Conservation (phyloP, 2,329 filamentous ascomycete species). For the Amauroascus verrucosus region DNA sequence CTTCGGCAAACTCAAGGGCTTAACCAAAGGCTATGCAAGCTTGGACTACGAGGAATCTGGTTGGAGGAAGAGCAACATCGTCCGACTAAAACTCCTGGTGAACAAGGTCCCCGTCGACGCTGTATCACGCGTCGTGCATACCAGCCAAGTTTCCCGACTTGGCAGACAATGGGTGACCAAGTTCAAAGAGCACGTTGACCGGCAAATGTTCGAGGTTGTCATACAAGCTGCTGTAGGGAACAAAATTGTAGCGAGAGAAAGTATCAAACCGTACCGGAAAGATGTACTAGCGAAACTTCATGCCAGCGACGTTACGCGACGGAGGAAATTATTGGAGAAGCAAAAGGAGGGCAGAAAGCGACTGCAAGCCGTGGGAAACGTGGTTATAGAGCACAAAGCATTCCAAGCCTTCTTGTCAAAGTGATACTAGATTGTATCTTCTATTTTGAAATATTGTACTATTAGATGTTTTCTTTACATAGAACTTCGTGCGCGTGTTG, state of each 20-base stretch:
- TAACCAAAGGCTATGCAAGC: slow-evolving; percentile 89
- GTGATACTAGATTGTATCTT: slow-evolving; percentile 28
- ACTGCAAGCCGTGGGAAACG: slow-evolving; percentile 66
- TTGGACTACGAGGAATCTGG: slow-evolving; percentile 95
- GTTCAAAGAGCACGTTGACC: slow-evolving; percentile 92
- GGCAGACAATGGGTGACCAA: slow-evolving; percentile 84
- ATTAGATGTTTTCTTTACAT: no score
- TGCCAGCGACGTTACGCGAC: slow-evolving; percentile 71
- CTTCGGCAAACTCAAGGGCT: slow-evolving; percentile 90
- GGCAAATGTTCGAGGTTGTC: slow-evolving; percentile 94
- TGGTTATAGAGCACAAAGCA: slow-evolving; percentile 89
- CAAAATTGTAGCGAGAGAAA: slow-evolving; percentile 79
- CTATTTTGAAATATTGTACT: no score
- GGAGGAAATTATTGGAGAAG: slow-evolving; percentile 83
- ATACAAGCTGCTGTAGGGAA: slow-evolving; percentile 84
- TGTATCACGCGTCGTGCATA: slow-evolving; percentile 79
- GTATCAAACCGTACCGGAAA: slow-evolving; percentile 91
- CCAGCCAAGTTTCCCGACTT: slow-evolving; percentile 67
- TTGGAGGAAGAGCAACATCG: slow-evolving; percentile 67
- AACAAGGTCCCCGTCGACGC: slow-evolving; percentile 92
- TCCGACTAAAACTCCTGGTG: slow-evolving; percentile 85
- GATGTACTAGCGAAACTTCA: slow-evolving; percentile 90
- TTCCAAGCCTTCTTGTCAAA: slow-evolving; percentile 92
- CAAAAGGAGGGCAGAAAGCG: slow-evolving; percentile 93
- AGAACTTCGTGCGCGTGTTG: no score